phyloP scores from a whole-genome alignment of 106 monocot species.

The Dioscorea dumetorum region DNA sequence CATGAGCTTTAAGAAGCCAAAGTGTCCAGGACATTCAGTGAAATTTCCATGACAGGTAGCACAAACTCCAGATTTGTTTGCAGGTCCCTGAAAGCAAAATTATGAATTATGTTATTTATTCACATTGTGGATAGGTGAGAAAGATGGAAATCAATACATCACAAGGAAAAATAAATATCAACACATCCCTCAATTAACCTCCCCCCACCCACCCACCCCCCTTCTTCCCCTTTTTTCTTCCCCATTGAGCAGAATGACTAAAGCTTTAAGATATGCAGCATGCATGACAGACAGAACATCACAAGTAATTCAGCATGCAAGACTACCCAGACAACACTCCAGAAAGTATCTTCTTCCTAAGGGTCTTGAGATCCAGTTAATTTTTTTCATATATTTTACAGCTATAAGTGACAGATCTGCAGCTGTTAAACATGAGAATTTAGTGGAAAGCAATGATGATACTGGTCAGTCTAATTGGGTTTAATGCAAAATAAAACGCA shows the following conservation, averaged over 20 bases:
- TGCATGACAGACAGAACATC: too few relatives aligned
- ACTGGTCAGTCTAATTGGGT: too few relatives aligned
- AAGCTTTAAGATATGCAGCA: not conserved
- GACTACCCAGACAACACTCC: too few relatives aligned
- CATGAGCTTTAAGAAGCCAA: conserved; percentile 79
- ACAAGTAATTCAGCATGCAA: not conserved
- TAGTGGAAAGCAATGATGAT: too few relatives aligned
- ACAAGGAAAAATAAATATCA: not conserved
- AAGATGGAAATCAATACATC: not conserved
- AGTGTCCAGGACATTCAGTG: conserved; percentile 83
- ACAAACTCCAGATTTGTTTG: conserved; percentile 43
- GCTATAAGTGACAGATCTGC: too few relatives aligned
- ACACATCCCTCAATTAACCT: too few relatives aligned
- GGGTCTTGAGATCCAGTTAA: too few relatives aligned
- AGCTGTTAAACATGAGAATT: too few relatives aligned
- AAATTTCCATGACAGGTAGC: conserved; percentile 77
- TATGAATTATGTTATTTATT: not conserved
- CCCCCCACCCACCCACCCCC: too few relatives aligned
- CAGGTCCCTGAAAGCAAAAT: conserved; percentile 57
- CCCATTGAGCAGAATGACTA: not conserved
- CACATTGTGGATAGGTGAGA: not conserved
- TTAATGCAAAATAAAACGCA: too few relatives aligned
- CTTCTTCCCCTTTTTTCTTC: not conserved
- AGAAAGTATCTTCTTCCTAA: too few relatives aligned
- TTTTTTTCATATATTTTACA: too few relatives aligned